phyloP scores from a whole-genome alignment of 2,329 filamentous ascomycete genomes.

The Xylaria multiplex region DNA sequence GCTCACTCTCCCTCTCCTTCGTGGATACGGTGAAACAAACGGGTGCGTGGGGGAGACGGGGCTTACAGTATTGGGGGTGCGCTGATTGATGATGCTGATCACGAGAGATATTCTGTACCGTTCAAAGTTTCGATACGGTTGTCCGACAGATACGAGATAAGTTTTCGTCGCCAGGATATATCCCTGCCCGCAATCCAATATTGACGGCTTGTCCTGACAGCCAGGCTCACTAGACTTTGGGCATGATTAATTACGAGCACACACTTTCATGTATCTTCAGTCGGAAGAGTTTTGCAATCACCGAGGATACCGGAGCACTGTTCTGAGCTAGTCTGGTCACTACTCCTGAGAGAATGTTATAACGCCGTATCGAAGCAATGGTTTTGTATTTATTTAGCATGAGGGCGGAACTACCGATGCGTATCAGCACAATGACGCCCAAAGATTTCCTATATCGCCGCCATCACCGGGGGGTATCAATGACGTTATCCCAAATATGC shows the following conservation, averaged over 20 bases:
- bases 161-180: slow-evolving; percentile 3
- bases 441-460: slow-evolving; percentile 19
- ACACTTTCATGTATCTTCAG: background rate
- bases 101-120: slow-evolving; percentile 1
- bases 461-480: slow-evolving; percentile 34
- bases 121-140: slow-evolving; percentile 22
- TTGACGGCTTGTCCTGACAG: background rate
- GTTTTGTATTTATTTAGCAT: slow-evolving; percentile 18
- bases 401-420: slow-evolving; percentile 8
- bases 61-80: slow-evolving; percentile 11
- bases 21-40: slow-evolving; percentile 4
- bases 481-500: slow-evolving; percentile 22
- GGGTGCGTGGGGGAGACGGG: background rate
- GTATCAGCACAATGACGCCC: slow-evolving; percentile 5
- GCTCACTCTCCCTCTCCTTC: too few relatives aligned
- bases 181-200: slow-evolving; percentile 9
- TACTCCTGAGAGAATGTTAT: background rate
- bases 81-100: background rate
- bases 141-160: slow-evolving; percentile 20
- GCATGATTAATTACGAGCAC: background rate
- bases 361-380: background rate
- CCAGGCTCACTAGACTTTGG: background rate
- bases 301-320: background rate
- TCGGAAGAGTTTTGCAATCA: background rate
- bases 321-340: background rate